Percentiles rank a stretch among this genome's conserved stretches.
Conservation (phyloP, 2,329 filamentous ascomycete species). For the Colletotrichum salicis region DNA sequence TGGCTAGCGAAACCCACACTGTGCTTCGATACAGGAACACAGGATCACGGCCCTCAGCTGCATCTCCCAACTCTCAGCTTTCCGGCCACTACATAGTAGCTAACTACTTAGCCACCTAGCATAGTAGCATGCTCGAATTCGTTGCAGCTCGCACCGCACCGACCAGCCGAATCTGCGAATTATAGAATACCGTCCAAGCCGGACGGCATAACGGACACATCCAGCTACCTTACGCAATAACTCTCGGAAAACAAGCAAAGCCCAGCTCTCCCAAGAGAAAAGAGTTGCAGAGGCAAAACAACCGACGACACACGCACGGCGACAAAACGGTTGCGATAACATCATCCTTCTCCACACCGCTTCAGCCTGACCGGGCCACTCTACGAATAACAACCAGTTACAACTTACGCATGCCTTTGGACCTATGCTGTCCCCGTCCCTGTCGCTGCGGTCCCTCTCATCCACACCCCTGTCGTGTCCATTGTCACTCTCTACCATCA, state of each 20-base stretch:
- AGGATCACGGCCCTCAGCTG: neutral
- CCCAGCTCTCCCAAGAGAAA: neutral
- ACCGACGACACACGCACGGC: conserved; percentile 1
- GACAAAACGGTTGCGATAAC: conserved; percentile 29
- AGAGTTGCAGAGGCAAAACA: conserved; percentile 23
- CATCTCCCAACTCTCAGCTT: neutral
- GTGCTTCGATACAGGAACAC: neutral
- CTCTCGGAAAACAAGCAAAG: neutral
- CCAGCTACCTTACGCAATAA: neutral
- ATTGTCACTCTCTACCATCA: conserved; percentile 16
- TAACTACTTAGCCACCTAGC: neutral
- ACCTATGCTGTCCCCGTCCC: conserved; percentile 11
- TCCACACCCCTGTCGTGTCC: conserved; percentile 15
- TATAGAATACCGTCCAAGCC: neutral
- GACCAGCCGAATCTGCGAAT: conserved; percentile 6
- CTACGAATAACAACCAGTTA: conserved; percentile 1
- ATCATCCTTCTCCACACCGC: conserved; percentile 34
- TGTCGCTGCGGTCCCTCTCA: conserved; percentile 9
- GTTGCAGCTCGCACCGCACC: conserved; percentile 10
- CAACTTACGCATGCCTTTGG: neutral
- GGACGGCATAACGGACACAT: neutral
- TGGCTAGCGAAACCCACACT: neutral
- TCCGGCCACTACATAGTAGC: neutral
- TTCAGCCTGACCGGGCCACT: conserved; percentile 15
- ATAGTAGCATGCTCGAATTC: neutral